Evolutionary conservation across 495 filamentous ascomycete genomes (phyloP), one percentile per base, ranked within the genome.

Genomic region (Amniculicola lignicola): DNA sequence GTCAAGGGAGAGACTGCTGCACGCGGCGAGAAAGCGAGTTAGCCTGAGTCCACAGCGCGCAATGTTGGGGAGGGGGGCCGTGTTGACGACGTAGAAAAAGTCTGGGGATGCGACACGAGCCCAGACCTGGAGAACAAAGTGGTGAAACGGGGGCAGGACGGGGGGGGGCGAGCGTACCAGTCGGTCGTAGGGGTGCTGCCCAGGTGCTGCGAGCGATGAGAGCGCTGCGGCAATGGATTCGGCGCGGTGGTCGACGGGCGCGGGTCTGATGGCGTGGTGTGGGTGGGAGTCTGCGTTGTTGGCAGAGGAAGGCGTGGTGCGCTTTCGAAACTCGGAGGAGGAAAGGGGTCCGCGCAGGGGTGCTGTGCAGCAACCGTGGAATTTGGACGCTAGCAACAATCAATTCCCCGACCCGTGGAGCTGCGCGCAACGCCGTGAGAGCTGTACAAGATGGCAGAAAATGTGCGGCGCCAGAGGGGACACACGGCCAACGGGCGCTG

Each of bases 1-100:
- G 54, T 54, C 41, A 51, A 63, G 54, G n/a, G 61, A 57, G 44
- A 60, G 61, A 57, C 61, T 56, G 38, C 61, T 64, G 38, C 42
- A 24, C 22, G 33, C 16, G 52, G 15, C 45, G 24, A 27, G 47
- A 36, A 22, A 10, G 22, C 14, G 25, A 12, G 54, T 60, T 35
- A 64, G 56, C 46, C 35, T n/a, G 35, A 39, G 38, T 14, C 29
- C 19, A 2, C 4, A 39, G 10, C 21, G 5, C 33, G 9, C n/a
- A 36, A 37, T 29, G 27, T 25, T 40, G 16, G 7, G 22, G n/a
- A n/a, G n/a, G 16, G 37, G 40, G 2, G 41, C 23, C 39, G 27
- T 6, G 51, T 23, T 31, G 56, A 56, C 43, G 51, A 50, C 12
- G 40, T 50, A 63, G 22, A 44, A 55, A 31, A 45, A 33, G n/a